phyloP scores from a whole-genome alignment of 202 grass and related monocot genomes.

The Musa balbisiana region DNA sequence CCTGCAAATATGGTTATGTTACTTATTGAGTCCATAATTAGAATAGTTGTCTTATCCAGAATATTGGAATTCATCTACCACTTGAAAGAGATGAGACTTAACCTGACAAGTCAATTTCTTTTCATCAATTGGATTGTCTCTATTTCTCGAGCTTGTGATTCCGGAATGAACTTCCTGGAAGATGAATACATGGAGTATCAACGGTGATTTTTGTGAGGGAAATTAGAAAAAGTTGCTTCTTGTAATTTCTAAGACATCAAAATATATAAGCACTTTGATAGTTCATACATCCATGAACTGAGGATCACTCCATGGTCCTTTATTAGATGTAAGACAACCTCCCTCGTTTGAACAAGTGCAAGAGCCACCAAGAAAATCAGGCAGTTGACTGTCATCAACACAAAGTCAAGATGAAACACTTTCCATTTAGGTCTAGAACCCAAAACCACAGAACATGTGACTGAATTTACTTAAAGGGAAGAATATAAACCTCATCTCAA shows the following conservation, averaged over 20 bases:
- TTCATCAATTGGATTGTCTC: neutral
- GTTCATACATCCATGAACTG: conserved; percentile 11
- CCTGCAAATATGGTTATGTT: neutral
- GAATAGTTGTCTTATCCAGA: neutral
- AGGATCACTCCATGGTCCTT: conserved; percentile 16
- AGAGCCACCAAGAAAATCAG: conserved; percentile 25
- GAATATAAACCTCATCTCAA: conserved; percentile 17
- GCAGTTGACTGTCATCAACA: conserved; percentile 14
- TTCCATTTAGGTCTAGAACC: neutral
- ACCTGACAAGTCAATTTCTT: neutral
- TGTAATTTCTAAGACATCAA: neutral
- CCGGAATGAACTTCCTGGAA: conserved; percentile 1
- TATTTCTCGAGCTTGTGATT: neutral
- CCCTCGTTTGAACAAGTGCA: conserved; percentile 14
- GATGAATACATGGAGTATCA: neutral
- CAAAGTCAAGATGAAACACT: neutral
- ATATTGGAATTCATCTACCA: neutral
- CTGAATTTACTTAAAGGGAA: neutral
- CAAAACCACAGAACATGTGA: neutral
- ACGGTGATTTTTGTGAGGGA: neutral
- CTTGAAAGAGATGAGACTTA: neutral
- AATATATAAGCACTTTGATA: neutral
- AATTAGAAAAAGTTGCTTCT: neutral
- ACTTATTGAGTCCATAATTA: neutral
- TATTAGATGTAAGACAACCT: conserved; percentile 25